A percentile compares a stretch with the other conserved stretches of the same genome.
Conservation (phyloP, 116 monocot species). For the Dioscorea cayenensis region DNA sequence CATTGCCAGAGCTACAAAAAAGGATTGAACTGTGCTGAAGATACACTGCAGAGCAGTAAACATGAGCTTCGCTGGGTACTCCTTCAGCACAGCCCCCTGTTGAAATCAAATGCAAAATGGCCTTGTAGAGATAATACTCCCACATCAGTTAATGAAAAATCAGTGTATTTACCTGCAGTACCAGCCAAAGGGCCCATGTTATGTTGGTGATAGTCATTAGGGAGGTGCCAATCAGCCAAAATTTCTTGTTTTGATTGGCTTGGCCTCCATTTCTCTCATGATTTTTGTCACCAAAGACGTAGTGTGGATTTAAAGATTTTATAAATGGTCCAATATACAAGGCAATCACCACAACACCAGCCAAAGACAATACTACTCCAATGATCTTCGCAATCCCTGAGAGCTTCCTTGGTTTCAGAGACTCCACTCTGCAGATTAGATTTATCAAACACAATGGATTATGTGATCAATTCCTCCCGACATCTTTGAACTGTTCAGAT, state of each 20-base stretch:
- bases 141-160: no score
- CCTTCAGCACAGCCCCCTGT: conserved; percentile 21
- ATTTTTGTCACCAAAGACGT: conserved; percentile 4
- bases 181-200: conserved; percentile 61
- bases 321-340: conserved; percentile 41
- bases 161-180: conserved; percentile 35
- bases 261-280: neutral
- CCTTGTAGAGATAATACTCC: no score
- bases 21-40: conserved; percentile 25
- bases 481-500: no score
- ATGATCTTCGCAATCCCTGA: conserved; percentile 45
- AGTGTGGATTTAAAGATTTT: conserved; percentile 31
- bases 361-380: conserved; percentile 40
- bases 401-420: conserved; percentile 29
- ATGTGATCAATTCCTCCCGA: neutral
- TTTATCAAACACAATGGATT: neutral
- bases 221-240: conserved; percentile 58
- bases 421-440: conserved; percentile 41
- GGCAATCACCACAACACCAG: conserved; percentile 40
- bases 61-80: conserved; percentile 34
- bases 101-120: neutral
- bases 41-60: conserved; percentile 25
- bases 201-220: conserved; percentile 32
- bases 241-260: conserved; percentile 1
- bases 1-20: conserved; percentile 18